These are phyloP conservation scores for Tausonia pullulans DNA, from an alignment of 1,284 basidiomycete genomes.

Conservation along the genomic window DNA sequence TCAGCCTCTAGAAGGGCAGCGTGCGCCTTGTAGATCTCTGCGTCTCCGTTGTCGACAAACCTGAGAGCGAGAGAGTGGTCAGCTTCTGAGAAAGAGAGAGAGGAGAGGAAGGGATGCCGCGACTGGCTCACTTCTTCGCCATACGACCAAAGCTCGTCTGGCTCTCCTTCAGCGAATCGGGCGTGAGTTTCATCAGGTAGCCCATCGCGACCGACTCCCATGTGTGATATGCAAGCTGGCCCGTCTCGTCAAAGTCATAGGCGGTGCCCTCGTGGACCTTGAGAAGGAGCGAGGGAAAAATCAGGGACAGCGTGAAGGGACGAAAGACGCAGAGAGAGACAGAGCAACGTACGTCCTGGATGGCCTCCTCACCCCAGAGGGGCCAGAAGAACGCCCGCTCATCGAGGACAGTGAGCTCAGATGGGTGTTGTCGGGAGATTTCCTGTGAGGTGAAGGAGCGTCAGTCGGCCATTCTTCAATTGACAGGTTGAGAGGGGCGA, in stretches of 20 bases:
- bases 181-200: constrained; percentile 30
- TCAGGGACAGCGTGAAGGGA: neutral
- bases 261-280: constrained; percentile 25
- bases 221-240: constrained; percentile 37
- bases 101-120: too few species aligned
- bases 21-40: too few species aligned
- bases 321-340: neutral
- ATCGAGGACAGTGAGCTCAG: constrained; percentile 37
- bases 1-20: too few species aligned
- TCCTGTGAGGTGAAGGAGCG: too few species aligned
- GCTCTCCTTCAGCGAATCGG: constrained; percentile 25
- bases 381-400: constrained; percentile 41
- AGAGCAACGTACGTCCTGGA: constrained; percentile 11
- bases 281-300: neutral
- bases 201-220: constrained; percentile 37
- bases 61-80: too few species aligned
- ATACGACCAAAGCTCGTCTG: constrained; percentile 28
- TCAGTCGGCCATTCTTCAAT: too few species aligned
- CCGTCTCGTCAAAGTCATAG: constrained; percentile 28
- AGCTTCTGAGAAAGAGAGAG: too few species aligned
- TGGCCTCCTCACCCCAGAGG: constrained; percentile 29
- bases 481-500: too few species aligned
- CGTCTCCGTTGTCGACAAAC: too few species aligned
- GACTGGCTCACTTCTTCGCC: too few species aligned
- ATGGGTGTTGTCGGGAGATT: neutral